Base-by-base conservation (phyloP, 305 asterid species). In the Solanum hybrid region DNA sequence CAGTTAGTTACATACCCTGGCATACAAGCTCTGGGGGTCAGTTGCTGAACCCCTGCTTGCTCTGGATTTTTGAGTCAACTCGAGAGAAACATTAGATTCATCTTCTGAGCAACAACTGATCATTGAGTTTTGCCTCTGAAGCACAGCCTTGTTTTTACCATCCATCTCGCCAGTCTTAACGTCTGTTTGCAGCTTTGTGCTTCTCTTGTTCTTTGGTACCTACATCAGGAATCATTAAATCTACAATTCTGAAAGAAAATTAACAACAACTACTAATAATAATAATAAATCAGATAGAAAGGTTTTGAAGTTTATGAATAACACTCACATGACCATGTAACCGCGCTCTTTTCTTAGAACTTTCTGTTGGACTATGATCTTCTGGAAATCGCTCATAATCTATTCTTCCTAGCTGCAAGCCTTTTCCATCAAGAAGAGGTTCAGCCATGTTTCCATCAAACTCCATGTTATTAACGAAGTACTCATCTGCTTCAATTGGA, bases 1-100 rank as follows among this genome's bases (percentile, higher is more conserved):
- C 71, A 60, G 71, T 60, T 60, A 60, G 26, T 60, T 60, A 19
- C 26, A 60, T 42, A 96, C 99, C 93, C 99, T 95, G 86, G 98
- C 99, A 90, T 97, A 97, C 86, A 97, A 93, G 92, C 98, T 97
- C 90, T 97, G 99, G 14, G 99, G 98, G 88, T 97, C 99, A 73
- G 98, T 95, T 87, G 99, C 98, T 81, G 98, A 91, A 1, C 98
- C 98, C 88, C 95, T 92, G 88, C 73, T 91, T n/a, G 97, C 94
- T 90, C 93, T 93, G 40, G 93, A 79, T 90, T 95, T 95, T 24
- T 92, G 66, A n/a, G 89, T 93, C 13, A 93, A 75, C 69, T 92
- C 95, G 77, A 91, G 93, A 77, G 95, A 92, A 51, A 31, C 93
- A 89, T 93, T 94, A 7, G 93, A 92, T 89, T 93, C 95, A 40